Base-by-base conservation (phyloP, 1,284 basidiomycete genomes). In the Phylloporus sp. region DNA sequence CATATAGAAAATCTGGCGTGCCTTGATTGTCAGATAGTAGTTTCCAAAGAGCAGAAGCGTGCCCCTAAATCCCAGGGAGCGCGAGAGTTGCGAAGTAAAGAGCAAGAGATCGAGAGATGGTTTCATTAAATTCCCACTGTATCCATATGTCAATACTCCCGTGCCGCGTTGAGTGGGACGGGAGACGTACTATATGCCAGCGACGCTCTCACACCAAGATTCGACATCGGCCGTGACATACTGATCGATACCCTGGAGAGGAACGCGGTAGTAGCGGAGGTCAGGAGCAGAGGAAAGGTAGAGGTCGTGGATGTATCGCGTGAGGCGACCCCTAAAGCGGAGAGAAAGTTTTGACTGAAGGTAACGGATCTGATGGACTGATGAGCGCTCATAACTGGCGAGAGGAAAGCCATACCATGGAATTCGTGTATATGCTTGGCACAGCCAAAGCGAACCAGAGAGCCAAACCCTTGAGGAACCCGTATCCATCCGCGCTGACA, bases 391-490 rank as follows among this genome's bases (percentile, higher is more conserved):
- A 47, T 6, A 0, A 29, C 8, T 5, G 34, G 28, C 54, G 40
- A 2, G 20, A 13, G 1, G n/a, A 13, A 60, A 18, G 2, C 24
- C 3, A 65, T 81, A 92, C 92, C 94, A 98, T 96, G 2, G 94
- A 91, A 75, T 99, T 98, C 0, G 96, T 98, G 74, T 96, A 97
- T 24, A 95, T 96, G 72, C 93, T 95, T 0, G 97, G 96, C 31
- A 98, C 83, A 0, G 95, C 94, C 11, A 99, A 84, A 10, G 89
- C 79, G 73, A 97, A 98, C 96, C 96, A 98, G 64, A 95, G 82
- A 0, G 84, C 92, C 0, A 98, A 79, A 1, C 96, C 96, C 57
- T 85, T 86, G 20, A 95, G 67, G 78, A 98, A 98, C 0, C 95
- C 95, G 60, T 84, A 85, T 0, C 89, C 92, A 72, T 98, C 90